phyloP scores from a whole-genome alignment of 2,329 filamentous ascomycete genomes.

The Ophiocordyceps camponoti-saundersi region DNA sequence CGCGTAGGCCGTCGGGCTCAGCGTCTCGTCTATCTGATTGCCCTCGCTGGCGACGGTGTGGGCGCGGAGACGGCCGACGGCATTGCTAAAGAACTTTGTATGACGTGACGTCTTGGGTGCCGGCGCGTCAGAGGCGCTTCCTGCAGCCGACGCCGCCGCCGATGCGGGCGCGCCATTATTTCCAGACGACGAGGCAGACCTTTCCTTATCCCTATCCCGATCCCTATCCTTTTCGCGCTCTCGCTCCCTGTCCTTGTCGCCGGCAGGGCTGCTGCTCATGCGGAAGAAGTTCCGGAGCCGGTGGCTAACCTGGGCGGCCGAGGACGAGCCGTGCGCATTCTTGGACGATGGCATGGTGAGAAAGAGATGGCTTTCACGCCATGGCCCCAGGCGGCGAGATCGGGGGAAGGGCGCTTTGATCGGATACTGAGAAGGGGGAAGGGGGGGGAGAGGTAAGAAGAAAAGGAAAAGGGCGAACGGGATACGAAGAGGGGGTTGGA shows the following conservation, averaged over 20 bases:
- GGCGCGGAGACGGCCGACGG: conserved; percentile 74
- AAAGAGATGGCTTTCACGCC: not conserved
- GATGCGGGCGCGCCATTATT: conserved; percentile 1
- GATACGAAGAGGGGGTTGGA: not conserved
- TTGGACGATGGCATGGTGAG: conserved; percentile 35
- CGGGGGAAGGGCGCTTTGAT: not conserved
- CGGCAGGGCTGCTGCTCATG: conserved; percentile 34
- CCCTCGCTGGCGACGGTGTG: conserved; percentile 87
- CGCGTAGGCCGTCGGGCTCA: conserved; percentile 83
- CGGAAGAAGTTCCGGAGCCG: conserved; percentile 57
- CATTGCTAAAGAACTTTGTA: conserved; percentile 73
- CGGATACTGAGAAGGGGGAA: not conserved
- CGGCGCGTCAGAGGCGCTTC: conserved; percentile 1
- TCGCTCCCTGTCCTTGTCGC: conserved; percentile 19
- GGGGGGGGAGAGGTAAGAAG: not conserved
- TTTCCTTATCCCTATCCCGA: conserved; percentile 38
- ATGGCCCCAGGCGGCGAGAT: not conserved
- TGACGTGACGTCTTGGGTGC: conserved; percentile 55
- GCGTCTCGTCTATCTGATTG: conserved; percentile 70
- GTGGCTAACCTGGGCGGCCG: conserved; percentile 45
- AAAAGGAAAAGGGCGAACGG: not conserved
- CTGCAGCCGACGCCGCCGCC: conserved; percentile 1
- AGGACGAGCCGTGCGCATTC: conserved; percentile 23
- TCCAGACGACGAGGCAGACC: conserved; percentile 28
- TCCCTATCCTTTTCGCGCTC: conserved; percentile 16